These are phyloP conservation scores for Mycena capillaripes DNA, from an alignment of 768 basidiomycete species.

Conservation along the genomic window DNA sequence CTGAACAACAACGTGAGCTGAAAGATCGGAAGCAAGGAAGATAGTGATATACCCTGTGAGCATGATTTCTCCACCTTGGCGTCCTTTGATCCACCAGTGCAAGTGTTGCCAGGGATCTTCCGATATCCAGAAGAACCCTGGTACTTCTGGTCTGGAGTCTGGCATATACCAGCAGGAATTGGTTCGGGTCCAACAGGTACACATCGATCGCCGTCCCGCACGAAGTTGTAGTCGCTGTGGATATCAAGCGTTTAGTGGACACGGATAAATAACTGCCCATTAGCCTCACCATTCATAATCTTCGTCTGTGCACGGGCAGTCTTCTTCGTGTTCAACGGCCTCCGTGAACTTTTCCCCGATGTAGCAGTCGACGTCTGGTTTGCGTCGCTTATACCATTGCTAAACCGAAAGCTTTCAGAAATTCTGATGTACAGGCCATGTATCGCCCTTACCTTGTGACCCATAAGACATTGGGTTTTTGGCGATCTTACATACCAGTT, in stretches of 20 bases:
- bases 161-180: slow-evolving; percentile 83
- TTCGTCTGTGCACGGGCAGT: slow-evolving; percentile 85
- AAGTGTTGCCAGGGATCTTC: slow-evolving; percentile 93
- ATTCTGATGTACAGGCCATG: background rate
- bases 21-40: background rate
- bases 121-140: slow-evolving; percentile 93
- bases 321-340: slow-evolving; percentile 86
- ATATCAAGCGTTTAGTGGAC: slow-evolving; percentile 11
- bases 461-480: slow-evolving; percentile 89
- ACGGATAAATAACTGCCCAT: background rate
- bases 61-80: slow-evolving; percentile 80
- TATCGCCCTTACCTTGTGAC: slow-evolving; percentile 79
- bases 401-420: slow-evolving; percentile 45
- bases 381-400: slow-evolving; percentile 96
- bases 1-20: slow-evolving; percentile 51
- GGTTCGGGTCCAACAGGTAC: slow-evolving; percentile 90
- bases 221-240: slow-evolving; percentile 89
- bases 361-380: slow-evolving; percentile 86
- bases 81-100: slow-evolving; percentile 85
- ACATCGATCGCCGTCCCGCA: slow-evolving; percentile 81
- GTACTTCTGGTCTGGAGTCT: slow-evolving; percentile 71
- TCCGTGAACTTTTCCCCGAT: slow-evolving; percentile 92
- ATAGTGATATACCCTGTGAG: slow-evolving; percentile 72
- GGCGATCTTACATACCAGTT: slow-evolving; percentile 85
- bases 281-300: slow-evolving; percentile 91